Evolutionary conservation across 108 stramenopile genomes (phyloP).

Genomic region (Thalassiosira profunda): DNA sequence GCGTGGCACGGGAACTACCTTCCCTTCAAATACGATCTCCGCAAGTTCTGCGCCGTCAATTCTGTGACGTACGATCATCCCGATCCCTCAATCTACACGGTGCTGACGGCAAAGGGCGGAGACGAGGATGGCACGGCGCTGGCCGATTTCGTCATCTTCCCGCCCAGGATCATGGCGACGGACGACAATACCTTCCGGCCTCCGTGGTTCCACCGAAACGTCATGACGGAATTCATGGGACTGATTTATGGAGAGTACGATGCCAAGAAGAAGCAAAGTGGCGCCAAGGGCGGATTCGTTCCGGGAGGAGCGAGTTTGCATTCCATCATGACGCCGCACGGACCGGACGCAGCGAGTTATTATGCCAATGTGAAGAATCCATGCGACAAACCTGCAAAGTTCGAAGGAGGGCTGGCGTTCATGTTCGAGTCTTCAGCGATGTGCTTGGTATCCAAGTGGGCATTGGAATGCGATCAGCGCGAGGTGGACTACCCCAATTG

Average conservation of each 20-base stretch:
- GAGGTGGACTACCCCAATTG: constrained; percentile 70
- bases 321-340: constrained; percentile 92
- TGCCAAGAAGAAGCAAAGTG: constrained; percentile 60
- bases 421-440: constrained; percentile 95
- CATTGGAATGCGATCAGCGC: constrained; percentile 54
- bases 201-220: constrained; percentile 95
- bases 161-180: constrained; percentile 93
- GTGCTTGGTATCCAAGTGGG: constrained; percentile 63
- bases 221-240: constrained; percentile 96
- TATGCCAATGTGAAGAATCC: constrained; percentile 60
- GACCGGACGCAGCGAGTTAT: constrained; percentile 88
- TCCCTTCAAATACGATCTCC: constrained; percentile 93
- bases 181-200: constrained; percentile 94
- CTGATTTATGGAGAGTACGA: constrained; percentile 92
- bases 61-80: constrained; percentile 94
- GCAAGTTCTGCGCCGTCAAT: constrained; percentile 87
- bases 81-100: constrained; percentile 96
- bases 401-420: constrained; percentile 92
- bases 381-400: constrained; percentile 69
- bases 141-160: constrained; percentile 96
- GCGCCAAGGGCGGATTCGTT: constrained; percentile 67
- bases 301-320: constrained; percentile 92
- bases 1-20: constrained; percentile 96
- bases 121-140: constrained; percentile 86
- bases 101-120: constrained; percentile 77